Evolutionary conservation across 352 stramenopile genomes (phyloP).

Genomic region (Phytophthora citricola): DNA sequence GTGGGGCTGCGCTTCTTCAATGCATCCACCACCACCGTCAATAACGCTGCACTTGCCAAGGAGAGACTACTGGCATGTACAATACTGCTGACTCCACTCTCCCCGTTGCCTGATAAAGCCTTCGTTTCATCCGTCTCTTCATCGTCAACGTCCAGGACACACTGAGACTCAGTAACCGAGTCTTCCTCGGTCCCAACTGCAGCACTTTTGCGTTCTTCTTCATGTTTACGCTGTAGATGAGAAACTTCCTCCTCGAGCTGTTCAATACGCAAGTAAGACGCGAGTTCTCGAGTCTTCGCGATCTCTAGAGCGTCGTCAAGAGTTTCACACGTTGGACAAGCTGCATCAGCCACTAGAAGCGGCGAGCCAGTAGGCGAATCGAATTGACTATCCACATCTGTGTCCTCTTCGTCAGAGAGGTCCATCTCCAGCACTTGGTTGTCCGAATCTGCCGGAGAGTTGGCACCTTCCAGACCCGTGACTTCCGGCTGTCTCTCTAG

Average conservation of each 20-base stretch:
- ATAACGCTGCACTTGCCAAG: slow-evolving; percentile 34
- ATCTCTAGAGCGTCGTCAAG: slow-evolving; percentile 43
- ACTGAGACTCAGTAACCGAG: slow-evolving; percentile 8
- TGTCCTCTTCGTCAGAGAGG: slow-evolving; percentile 39
- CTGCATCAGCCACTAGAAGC: slow-evolving; percentile 26
- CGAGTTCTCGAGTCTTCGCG: slow-evolving; percentile 32
- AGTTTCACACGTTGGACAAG: slow-evolving; percentile 36
- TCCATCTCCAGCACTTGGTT: slow-evolving; percentile 38
- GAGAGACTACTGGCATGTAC: slow-evolving; percentile 23
- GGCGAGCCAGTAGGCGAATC: slow-evolving; percentile 26
- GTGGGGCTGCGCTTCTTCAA: slow-evolving; percentile 39
- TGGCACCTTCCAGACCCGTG: slow-evolving; percentile 38
- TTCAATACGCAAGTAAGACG: slow-evolving; percentile 44
- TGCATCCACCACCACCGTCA: slow-evolving; percentile 29
- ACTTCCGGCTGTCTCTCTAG: slow-evolving; percentile 35
- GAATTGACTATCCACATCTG: slow-evolving; percentile 28
- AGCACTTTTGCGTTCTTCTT: slow-evolving; percentile 11
- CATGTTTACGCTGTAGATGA: slow-evolving; percentile 18
- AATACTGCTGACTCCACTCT: slow-evolving; percentile 14
- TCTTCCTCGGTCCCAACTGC: slow-evolving; percentile 6
- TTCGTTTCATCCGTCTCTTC: slow-evolving; percentile 35
- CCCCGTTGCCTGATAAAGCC: slow-evolving; percentile 16
- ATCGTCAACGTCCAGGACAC: slow-evolving; percentile 29
- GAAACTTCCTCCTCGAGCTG: slow-evolving; percentile 39
- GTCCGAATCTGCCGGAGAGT: slow-evolving; percentile 22